Base-by-base conservation (phyloP, 2,329 filamentous ascomycete species). In the Pseudogymnoascus sp. region DNA sequence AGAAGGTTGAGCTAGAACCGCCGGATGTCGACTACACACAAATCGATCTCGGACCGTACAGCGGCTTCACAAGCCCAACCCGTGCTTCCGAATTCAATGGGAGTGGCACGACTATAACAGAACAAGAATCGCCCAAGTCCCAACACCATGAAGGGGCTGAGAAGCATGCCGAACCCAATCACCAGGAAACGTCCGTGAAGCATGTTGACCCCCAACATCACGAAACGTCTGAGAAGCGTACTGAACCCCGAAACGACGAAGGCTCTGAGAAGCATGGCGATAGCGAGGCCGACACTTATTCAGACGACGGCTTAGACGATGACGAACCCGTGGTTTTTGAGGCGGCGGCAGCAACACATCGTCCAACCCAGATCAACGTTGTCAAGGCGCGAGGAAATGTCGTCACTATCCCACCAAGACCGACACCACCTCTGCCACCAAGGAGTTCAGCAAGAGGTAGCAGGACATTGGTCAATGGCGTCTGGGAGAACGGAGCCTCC, bases 361-460 rank as follows among this genome's bases (percentile, higher is more conserved):
- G 82, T 14, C 77, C 84, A 14, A 41, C 35, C 12, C 38, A 37
- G n/a, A 59, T 64, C 28, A 65, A 69, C 56, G 66, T 68, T 6
- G 68, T 73, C 37, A 73, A 71, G 26, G 88, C 86, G 40, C 89
- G 90, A 71, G 90, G 91, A 24, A 88, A 89, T 60, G 79, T 97
- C 60, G 90, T 97, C 28, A 92, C 86, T 53, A 96, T 97, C 64
- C 86, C 90, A 11, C 96, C 93, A 76, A 84, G 91, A 37, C 85
- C 91, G 0, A 92, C 93, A 1, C 86, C 89, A 7, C 82, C 72
- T 19, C 59, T 96, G 11, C 93, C 93, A 1, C 82, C 85, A 2
- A 82, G 92, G 59, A 96, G 89, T 71, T 89, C 91, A 0, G 86
- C 87, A 8, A 66, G 72, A 66, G 59, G 60, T 7, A 70, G 66